Evolutionary conservation across 306 rosid genomes (phyloP).

Genomic region (Cyamopsis tetragonoloba): DNA sequence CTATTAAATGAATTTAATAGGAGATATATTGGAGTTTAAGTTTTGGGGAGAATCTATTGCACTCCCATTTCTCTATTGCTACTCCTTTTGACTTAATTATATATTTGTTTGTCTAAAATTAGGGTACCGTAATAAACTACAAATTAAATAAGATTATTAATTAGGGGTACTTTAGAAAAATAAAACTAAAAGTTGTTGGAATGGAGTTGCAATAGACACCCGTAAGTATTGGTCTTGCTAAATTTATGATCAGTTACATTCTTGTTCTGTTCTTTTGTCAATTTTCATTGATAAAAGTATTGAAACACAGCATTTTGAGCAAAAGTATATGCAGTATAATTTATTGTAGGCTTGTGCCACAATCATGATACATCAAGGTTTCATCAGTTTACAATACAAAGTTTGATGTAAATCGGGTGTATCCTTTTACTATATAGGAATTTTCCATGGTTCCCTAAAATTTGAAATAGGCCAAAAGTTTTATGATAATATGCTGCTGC

Average conservation of each 20-base stretch:
- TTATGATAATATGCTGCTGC: neutral
- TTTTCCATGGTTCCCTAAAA: neutral
- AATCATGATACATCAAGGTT: neutral
- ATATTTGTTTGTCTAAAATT: too few relatives aligned
- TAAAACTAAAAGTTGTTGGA: too few relatives aligned
- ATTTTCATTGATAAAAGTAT: neutral
- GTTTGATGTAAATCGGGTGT: constrained; percentile 1
- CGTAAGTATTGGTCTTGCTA: neutral
- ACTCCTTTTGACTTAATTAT: too few relatives aligned
- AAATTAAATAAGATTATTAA: too few relatives aligned
- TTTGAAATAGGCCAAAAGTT: neutral
- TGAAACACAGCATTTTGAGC: neutral
- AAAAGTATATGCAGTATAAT: neutral
- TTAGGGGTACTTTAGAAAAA: too few relatives aligned
- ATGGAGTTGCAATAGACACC: too few relatives aligned
- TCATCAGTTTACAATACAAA: neutral
- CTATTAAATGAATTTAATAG: neutral
- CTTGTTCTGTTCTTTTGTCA: neutral
- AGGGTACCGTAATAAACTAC: too few relatives aligned
- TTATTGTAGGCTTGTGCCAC: neutral
- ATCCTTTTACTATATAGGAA: neutral
- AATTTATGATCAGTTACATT: neutral
- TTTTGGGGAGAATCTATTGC: too few relatives aligned
- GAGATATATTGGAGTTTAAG: neutral
- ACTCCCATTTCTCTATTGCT: too few relatives aligned